Percentiles rank a stretch among this genome's conserved stretches.
Evolutionary conservation across 352 stramenopile genomes (phyloP).

Genomic region (Halophytophthora batemanensis): DNA sequence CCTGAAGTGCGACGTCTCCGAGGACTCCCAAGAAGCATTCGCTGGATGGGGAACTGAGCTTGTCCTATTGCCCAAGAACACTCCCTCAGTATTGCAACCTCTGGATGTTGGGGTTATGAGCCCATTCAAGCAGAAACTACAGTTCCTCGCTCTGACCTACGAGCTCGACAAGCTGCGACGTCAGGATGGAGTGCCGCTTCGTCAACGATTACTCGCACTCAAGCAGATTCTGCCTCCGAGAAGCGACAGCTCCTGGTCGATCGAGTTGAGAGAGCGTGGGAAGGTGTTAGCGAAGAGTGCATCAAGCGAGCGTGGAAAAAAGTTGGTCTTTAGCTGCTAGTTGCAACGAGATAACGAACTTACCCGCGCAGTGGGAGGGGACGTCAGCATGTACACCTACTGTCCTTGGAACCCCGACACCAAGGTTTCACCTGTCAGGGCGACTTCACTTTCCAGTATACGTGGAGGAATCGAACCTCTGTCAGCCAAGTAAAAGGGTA

Average conservation of each 20-base stretch:
- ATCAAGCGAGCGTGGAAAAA: constrained; percentile 18
- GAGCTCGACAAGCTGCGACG: constrained; percentile 5
- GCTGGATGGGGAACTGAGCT: constrained; percentile 18
- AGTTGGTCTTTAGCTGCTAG: constrained; percentile 5
- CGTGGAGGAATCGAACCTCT: too few relatives aligned
- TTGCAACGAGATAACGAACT: too few relatives aligned
- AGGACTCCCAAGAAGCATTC: constrained; percentile 10
- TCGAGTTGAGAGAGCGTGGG: constrained; percentile 14
- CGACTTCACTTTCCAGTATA: too few relatives aligned
- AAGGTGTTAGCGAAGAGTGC: constrained; percentile 2
- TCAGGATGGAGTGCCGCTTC: background rate
- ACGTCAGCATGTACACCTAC: too few relatives aligned
- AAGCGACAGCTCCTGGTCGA: constrained; percentile 13
- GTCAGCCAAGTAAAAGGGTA: too few relatives aligned
- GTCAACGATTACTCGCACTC: constrained; percentile 10
- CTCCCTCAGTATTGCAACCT: constrained; percentile 16
- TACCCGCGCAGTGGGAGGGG: too few relatives aligned
- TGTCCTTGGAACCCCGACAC: too few relatives aligned
- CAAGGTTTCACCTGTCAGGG: too few relatives aligned
- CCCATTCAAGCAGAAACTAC: constrained; percentile 24
- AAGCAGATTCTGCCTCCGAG: constrained; percentile 1
- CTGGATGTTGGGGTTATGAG: constrained; percentile 27
- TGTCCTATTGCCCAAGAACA: constrained; percentile 17
- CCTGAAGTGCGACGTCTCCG: constrained; percentile 22
- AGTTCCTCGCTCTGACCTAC: constrained; percentile 1